Evolutionary conservation across 352 stramenopile species (phyloP).

Genomic region (Globisporangium apiculatum): DNA sequence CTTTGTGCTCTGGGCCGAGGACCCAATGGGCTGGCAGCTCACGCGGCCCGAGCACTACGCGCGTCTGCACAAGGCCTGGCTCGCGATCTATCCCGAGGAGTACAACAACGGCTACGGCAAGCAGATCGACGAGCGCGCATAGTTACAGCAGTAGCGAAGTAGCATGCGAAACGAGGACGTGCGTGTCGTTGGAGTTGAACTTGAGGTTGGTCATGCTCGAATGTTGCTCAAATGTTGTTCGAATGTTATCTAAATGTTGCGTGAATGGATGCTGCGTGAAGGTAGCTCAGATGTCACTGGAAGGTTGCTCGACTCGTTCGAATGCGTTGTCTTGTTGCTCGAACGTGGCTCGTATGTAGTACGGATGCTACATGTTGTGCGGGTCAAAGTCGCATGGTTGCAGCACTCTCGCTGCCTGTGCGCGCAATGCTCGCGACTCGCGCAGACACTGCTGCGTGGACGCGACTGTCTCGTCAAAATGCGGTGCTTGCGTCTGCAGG

Average conservation of each 20-base stretch:
- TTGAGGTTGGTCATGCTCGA: too few relatives aligned
- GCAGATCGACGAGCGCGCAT: conserved; percentile 16
- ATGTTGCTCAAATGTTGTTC: too few relatives aligned
- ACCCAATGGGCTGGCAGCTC: conserved; percentile 66
- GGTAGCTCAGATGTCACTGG: too few relatives aligned
- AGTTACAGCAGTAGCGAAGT: too few relatives aligned
- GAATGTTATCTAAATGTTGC: too few relatives aligned
- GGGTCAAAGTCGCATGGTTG: background rate
- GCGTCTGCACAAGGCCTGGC: conserved; percentile 63
- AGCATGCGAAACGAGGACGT: too few relatives aligned
- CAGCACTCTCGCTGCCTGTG: conserved; percentile 1
- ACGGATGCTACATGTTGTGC: too few relatives aligned
- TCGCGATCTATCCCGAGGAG: conserved; percentile 76
- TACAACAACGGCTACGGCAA: conserved; percentile 83
- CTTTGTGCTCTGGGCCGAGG: conserved; percentile 81
- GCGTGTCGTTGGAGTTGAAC: too few relatives aligned
- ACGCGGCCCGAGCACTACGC: conserved; percentile 69
- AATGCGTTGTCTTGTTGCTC: too few relatives aligned
- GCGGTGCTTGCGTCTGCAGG: background rate
- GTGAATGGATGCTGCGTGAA: too few relatives aligned
- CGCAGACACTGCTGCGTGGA: conserved; percentile 1
- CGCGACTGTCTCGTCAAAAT: conserved; percentile 3
- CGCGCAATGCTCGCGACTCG: conserved; percentile 1
- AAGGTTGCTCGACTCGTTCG: too few relatives aligned
- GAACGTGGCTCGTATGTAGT: too few relatives aligned